Percentiles rank a stretch among this genome's conserved stretches.
Evolutionary conservation across 352 stramenopile genomes (phyloP).

Genomic region (Lagenidium sp.): DNA sequence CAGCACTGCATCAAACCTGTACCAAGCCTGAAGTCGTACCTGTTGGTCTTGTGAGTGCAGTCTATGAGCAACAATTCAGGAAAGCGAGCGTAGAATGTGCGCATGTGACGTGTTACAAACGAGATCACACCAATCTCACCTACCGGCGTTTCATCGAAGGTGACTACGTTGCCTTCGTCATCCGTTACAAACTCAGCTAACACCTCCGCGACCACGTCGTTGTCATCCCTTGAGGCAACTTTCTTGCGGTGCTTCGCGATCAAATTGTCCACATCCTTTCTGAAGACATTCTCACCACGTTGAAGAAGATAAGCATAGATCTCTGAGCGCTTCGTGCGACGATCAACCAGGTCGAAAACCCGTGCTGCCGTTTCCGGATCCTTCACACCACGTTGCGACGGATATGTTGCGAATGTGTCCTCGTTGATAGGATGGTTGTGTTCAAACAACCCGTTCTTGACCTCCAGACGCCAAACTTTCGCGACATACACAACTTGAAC

Average conservation of each 20-base stretch:
- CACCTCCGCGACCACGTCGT: background rate
- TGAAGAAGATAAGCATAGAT: background rate
- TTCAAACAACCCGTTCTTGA: background rate
- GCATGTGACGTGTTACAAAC: background rate
- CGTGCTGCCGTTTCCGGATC: background rate
- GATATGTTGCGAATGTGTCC: background rate
- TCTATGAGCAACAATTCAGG: background rate
- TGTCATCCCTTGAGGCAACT: background rate
- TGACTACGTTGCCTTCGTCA: background rate
- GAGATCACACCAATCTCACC: background rate
- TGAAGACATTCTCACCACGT: background rate
- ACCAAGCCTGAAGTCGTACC: background rate
- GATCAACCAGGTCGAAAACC: background rate
- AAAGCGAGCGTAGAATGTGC: background rate
- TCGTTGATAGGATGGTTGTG: background rate
- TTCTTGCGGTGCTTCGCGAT: background rate
- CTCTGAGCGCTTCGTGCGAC: background rate
- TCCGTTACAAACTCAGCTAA: background rate
- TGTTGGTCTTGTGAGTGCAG: background rate
- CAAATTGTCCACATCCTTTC: background rate
- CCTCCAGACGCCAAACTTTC: background rate
- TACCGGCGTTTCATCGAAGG: background rate
- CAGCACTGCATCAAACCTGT: background rate
- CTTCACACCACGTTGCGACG: background rate
- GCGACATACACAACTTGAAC: background rate